Evolutionary conservation across 139 green algal species (phyloP).

Genomic region (Astrephomene gubernaculifera): DNA sequence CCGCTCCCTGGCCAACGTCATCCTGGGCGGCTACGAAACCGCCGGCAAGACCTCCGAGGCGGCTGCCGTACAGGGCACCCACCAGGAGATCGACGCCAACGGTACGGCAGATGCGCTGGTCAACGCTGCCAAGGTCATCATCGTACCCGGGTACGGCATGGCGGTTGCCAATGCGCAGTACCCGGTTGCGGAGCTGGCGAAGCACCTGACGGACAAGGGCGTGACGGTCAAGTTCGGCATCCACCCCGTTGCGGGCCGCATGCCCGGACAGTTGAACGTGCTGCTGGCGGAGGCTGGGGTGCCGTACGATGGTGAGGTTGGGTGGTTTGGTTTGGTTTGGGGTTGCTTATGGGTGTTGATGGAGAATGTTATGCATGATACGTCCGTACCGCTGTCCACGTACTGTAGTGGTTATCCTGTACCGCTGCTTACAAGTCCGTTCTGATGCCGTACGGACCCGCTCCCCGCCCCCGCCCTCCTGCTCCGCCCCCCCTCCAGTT

Average conservation of each 20-base stretch:
- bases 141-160: slow-evolving; percentile 92
- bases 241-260: slow-evolving; percentile 88
- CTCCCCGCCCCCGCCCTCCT: no score
- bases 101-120: slow-evolving; percentile 58
- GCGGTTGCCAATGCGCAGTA: slow-evolving; percentile 90
- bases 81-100: slow-evolving; percentile 69
- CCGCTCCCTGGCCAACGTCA: slow-evolving; percentile 88
- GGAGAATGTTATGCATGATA: no score
- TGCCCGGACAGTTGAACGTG: slow-evolving; percentile 96
- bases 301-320: slow-evolving; percentile 71
- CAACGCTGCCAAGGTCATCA: slow-evolving; percentile 77
- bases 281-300: slow-evolving; percentile 93
- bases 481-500: no score
- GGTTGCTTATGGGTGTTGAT: no score
- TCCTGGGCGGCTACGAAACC: slow-evolving; percentile 85
- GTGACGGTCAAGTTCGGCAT: slow-evolving; percentile 77
- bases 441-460: no score
- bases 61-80: not conserved
- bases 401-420: no score
- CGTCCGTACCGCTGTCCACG: no score
- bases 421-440: no score
- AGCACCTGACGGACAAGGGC: slow-evolving; percentile 48
- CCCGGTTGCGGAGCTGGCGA: slow-evolving; percentile 63
- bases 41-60: not conserved
- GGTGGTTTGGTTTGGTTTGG: not conserved